Conservation (phyloP, 306 rosid species). For the Cucurbita ficifolia region DNA sequence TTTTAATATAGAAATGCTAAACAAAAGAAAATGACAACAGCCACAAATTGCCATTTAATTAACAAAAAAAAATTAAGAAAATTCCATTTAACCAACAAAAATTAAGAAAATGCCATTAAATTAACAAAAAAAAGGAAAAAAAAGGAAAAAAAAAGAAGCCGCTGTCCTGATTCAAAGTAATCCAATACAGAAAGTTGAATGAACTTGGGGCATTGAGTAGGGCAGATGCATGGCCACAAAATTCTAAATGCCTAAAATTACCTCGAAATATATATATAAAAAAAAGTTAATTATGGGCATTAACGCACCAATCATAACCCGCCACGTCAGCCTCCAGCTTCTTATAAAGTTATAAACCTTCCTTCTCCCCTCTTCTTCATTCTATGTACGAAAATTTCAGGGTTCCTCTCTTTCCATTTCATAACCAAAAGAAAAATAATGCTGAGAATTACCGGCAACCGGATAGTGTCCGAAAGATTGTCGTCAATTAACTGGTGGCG, state of each 20-base stretch:
- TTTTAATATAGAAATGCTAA: no score
- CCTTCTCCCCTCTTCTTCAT: not conserved
- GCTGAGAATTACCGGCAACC: constrained; percentile 32
- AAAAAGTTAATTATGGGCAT: no score
- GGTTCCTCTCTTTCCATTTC: not conserved
- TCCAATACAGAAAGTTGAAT: not conserved
- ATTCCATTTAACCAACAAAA: no score
- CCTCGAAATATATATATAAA: no score
- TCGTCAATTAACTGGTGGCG: not conserved
- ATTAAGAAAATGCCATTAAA: no score
- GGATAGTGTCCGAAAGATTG: constrained; percentile 5
- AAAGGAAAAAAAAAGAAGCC: no score
- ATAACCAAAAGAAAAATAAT: constrained; percentile 12
- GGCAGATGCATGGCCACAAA: not conserved
- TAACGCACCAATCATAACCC: not conserved
- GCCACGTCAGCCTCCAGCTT: not conserved
- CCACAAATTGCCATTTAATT: no score
- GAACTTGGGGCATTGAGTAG: not conserved
- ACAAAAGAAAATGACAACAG: no score
- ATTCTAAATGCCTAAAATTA: not conserved
- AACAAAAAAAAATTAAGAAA: no score
- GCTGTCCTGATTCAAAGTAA: not conserved
- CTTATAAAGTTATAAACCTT: not conserved
- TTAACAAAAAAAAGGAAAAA: no score
- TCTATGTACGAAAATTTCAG: not conserved